Percentiles rank a stretch among this genome's conserved stretches.
These are phyloP conservation scores for Malassezia slooffiae DNA, from an alignment of 1,284 basidiomycete species.

Conservation along the genomic window DNA sequence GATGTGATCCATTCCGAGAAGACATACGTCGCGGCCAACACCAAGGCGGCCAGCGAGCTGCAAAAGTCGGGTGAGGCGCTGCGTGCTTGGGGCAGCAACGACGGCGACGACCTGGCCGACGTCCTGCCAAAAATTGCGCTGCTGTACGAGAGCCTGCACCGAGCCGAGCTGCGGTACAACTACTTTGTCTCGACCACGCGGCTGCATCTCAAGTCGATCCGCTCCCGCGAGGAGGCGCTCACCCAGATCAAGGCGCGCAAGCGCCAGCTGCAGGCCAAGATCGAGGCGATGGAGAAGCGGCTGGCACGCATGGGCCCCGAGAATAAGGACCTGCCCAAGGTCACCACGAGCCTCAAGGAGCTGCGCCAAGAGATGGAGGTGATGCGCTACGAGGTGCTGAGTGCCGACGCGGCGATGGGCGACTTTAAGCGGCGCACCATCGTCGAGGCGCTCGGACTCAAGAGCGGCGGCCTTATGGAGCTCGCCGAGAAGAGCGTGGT, in stretches of 20 bases:
- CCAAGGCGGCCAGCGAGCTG: conserved; percentile 58
- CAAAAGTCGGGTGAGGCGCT: conserved; percentile 64
- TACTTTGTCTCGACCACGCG: conserved; percentile 64
- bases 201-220: conserved; percentile 54
- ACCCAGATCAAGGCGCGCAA: conserved; percentile 65
- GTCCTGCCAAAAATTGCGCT: conserved; percentile 62
- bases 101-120: conserved; percentile 82
- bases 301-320: conserved; percentile 76
- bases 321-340: conserved; percentile 69
- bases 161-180: conserved; percentile 63
- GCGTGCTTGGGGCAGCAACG: conserved; percentile 65
- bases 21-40: conserved; percentile 62
- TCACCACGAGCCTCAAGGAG: conserved; percentile 64
- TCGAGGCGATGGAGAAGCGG: conserved; percentile 79
- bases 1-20: conserved; percentile 84
- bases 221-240: conserved; percentile 71
- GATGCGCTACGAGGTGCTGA: conserved; percentile 72
- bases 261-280: conserved; percentile 59
- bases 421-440: conserved; percentile 70
- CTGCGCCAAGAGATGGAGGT: conserved; percentile 63
- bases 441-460: conserved; percentile 65
- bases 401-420: conserved; percentile 67
- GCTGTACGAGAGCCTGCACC: conserved; percentile 60
- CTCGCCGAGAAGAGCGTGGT: conserved; percentile 79
- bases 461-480: conserved; percentile 78